phyloP scores from a whole-genome alignment of 106 monocot species.

The Narthecium ossifragum region DNA sequence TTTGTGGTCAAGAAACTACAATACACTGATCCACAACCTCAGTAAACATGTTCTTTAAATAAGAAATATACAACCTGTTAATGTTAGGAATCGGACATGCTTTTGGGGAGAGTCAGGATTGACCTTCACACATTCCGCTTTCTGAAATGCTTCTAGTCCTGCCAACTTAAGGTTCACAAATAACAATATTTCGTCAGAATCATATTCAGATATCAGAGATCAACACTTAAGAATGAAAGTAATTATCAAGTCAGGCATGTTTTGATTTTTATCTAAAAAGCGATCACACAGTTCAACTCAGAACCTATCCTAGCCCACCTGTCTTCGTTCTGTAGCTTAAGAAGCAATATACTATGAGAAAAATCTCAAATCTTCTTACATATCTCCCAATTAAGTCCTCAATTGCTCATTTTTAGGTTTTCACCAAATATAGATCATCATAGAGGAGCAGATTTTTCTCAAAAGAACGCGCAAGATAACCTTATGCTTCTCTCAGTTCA shows the following conservation, averaged over 20 bases:
- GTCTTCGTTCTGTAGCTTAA: no score
- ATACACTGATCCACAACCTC: no score
- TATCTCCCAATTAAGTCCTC: no score
- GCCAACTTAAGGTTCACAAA: slow-evolving; percentile 38
- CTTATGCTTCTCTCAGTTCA: no score
- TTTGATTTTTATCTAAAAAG: neutral
- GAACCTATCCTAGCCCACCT: no score
- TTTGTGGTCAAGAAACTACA: no score
- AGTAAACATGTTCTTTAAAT: no score
- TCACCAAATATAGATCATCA: no score
- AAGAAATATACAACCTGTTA: slow-evolving; percentile 44
- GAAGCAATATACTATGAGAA: neutral
- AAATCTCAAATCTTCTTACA: no score
- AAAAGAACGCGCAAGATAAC: no score
- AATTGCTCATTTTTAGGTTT: no score
- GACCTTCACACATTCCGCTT: slow-evolving; percentile 74
- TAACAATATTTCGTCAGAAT: neutral
- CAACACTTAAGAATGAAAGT: neutral
- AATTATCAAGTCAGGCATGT: neutral
- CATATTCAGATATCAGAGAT: neutral
- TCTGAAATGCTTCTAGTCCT: slow-evolving; percentile 56
- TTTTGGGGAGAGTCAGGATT: slow-evolving; percentile 95
- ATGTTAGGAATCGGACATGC: slow-evolving; percentile 79
- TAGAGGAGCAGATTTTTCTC: no score
- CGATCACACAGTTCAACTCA: neutral